A percentile compares a stretch with the other conserved stretches of the same genome.
phyloP scores from a whole-genome alignment of 768 basidiomycete species.

The Termitomyces sp. region DNA sequence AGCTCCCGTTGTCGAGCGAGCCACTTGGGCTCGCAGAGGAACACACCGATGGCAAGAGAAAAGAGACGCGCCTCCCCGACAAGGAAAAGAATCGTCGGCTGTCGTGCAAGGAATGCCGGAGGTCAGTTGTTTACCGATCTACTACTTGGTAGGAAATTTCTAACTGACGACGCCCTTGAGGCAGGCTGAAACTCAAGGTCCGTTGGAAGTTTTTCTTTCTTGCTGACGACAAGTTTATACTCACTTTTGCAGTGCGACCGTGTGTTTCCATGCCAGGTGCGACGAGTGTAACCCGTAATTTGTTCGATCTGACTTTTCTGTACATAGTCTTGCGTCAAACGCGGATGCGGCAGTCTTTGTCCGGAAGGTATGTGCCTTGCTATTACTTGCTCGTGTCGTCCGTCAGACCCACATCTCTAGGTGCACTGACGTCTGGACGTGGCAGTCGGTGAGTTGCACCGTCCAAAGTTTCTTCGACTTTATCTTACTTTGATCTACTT shows the following conservation, averaged over 20 bases:
- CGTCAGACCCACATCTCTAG: conserved; percentile 21
- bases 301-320: conserved; percentile 15
- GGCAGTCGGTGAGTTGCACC: conserved; percentile 50
- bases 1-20: conserved; percentile 8
- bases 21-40: conserved; percentile 4
- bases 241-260: conserved; percentile 49
- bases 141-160: background rate
- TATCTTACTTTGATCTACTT: conserved; percentile 6
- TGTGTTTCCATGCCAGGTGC: conserved; percentile 58
- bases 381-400: conserved; percentile 7
- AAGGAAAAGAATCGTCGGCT: conserved; percentile 42
- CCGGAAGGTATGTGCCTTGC: conserved; percentile 43
- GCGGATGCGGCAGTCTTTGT: conserved; percentile 61
- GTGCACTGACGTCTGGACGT: conserved; percentile 57
- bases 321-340: conserved; percentile 63
- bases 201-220: conserved; percentile 6
- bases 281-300: conserved; percentile 3
- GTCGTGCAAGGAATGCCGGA: conserved; percentile 51
- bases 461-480: conserved; percentile 9
- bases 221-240: background rate
- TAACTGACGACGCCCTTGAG: background rate
- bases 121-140: conserved; percentile 24
- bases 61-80: conserved; percentile 24
- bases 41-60: conserved; percentile 3
- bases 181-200: conserved; percentile 49